Evolutionary conservation across 164 flowering plant genomes (phyloP), one percentile per base, ranked within the genome.

Genomic region (Sextonia rubra): DNA sequence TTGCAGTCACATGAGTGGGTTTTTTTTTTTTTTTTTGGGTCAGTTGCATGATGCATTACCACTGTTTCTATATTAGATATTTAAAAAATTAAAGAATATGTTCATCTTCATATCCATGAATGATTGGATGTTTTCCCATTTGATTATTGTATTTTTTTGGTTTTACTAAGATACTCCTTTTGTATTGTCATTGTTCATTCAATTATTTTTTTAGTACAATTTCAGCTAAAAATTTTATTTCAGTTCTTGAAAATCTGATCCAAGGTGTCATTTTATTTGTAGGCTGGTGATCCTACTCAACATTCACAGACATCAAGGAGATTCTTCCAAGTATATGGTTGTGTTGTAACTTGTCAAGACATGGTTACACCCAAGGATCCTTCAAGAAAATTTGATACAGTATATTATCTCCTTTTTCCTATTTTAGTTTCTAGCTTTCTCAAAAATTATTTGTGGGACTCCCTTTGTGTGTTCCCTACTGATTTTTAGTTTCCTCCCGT

Each of bases 321-420:
- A 85, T 81, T 73, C 37, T 93, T 85, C 75, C 91, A 90, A 80
- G 90, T 93, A 25, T 90, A 88, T 87, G 99, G 99, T 25, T 96
- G 99, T 82, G 85, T 91, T 62, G 93, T 86, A 68, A 90, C 88
- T 69, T 80, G 84, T 75, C 75, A 86, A 79, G 94, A 90, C 82
- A 93, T 96, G 91, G 99, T 88, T 76, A 86, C 85, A 81, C 94
- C 82, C 67, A 83, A 82, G 75, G 95, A 91, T 78, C 82, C 93
- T n/a, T 55, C 85, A 52, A 84, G 77, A 80, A 55, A 7, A 44
- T 96, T 92, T 80, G 88, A 91, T 74, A 93, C 88, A 81, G 99
- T 93, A 84, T 72, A 80, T 73, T 17, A 58, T 9, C 18, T 69
- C 44, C 25, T 48, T 23, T 48, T 47, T 37, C 0, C 14, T 52